These are phyloP conservation scores for Primulina tabacum DNA, from an alignment of 257 asterid genomes.

Conservation along the genomic window DNA sequence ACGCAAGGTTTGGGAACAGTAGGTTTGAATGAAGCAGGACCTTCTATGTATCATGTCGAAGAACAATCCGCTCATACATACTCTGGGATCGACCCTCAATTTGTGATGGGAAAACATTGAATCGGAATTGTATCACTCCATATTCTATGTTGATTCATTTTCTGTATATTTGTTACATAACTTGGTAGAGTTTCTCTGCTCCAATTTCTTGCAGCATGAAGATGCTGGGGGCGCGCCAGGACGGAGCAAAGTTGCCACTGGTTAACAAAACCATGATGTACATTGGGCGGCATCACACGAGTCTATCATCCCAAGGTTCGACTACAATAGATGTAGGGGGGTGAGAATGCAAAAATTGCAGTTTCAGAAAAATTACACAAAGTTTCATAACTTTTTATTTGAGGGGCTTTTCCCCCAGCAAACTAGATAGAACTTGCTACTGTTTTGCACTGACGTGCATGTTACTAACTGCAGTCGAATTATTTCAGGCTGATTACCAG, in stretches of 20 bases:
- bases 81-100: too few relatives aligned
- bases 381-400: too few relatives aligned
- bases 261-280: conserved; percentile 83
- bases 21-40: too few relatives aligned
- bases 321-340: conserved; percentile 8
- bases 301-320: conserved; percentile 44
- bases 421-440: conserved; percentile 13
- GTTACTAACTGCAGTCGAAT: conserved; percentile 20
- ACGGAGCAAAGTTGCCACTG: conserved; percentile 73
- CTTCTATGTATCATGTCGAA: too few relatives aligned
- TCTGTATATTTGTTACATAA: background rate
- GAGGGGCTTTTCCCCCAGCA: background rate
- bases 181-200: background rate
- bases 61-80: too few relatives aligned
- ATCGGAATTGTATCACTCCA: background rate
- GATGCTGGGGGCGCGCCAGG: conserved; percentile 50
- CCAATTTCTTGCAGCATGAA: conserved; percentile 50
- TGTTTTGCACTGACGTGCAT: conserved; percentile 18
- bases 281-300: conserved; percentile 54
- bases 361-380: background rate
- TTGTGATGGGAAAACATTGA: too few relatives aligned
- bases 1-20: too few relatives aligned
- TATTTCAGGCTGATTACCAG: conserved; percentile 44
- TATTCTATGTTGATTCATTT: too few relatives aligned
- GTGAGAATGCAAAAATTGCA: background rate